These are phyloP conservation scores for Galerina sulciceps DNA, from an alignment of 768 basidiomycete species.

Conservation along the genomic window DNA sequence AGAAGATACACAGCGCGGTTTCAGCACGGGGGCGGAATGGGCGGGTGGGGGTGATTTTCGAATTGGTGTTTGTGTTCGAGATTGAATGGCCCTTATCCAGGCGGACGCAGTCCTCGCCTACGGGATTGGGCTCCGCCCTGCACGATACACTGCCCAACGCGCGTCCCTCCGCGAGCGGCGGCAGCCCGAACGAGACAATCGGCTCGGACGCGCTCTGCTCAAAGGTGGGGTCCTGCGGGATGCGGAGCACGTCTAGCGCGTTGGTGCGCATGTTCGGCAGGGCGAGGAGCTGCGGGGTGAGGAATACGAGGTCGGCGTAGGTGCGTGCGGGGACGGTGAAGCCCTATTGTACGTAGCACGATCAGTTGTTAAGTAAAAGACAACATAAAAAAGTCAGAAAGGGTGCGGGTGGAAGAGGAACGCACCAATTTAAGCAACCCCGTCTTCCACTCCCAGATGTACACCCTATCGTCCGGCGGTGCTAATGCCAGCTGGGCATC, in stretches of 20 bases:
- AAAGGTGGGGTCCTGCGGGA: slow-evolving; percentile 26
- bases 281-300: slow-evolving; percentile 35
- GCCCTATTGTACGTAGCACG: slow-evolving; percentile 13
- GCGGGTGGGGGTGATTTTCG: slow-evolving; percentile 15
- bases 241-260: slow-evolving; percentile 39
- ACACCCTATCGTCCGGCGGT: slow-evolving; percentile 33
- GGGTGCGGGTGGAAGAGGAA: not conserved
- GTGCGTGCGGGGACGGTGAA: slow-evolving; percentile 26
- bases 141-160: slow-evolving; percentile 33
- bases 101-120: slow-evolving; percentile 16
- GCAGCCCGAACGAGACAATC: slow-evolving; percentile 31
- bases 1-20: slow-evolving; percentile 25
- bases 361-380: not conserved
- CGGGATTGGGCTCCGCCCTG: slow-evolving; percentile 48
- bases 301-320: slow-evolving; percentile 37
- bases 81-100: too few species aligned
- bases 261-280: slow-evolving; percentile 34
- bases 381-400: not conserved
- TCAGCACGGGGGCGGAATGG: slow-evolving; percentile 20
- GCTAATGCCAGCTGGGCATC: not conserved
- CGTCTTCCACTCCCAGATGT: slow-evolving; percentile 49
- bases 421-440: slow-evolving; percentile 39
- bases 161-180: slow-evolving; percentile 29
- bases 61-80: not conserved
- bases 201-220: slow-evolving; percentile 17